These are phyloP conservation scores for Tuber borchii DNA, from an alignment of 495 filamentous ascomycete species.

Conservation along the genomic window DNA sequence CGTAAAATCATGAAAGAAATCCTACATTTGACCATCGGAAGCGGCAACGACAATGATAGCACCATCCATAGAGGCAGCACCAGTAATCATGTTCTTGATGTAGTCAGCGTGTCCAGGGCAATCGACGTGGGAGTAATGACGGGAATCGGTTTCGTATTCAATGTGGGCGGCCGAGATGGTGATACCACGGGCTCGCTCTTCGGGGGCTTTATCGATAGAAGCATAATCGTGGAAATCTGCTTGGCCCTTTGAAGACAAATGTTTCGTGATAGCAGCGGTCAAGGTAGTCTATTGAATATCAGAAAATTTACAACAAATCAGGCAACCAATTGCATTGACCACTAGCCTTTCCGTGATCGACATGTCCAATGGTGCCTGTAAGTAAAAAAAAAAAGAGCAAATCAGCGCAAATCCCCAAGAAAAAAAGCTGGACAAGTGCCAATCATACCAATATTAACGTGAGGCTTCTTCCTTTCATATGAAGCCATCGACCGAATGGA, in stretches of 20 bases:
- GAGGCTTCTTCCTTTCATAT: conserved; percentile 88
- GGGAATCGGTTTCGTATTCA: conserved; percentile 83
- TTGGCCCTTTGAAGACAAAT: conserved; percentile 85
- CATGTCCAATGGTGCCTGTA: conserved; percentile 92
- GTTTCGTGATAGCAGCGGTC: conserved; percentile 96
- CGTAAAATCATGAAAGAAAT: conserved; percentile 7
- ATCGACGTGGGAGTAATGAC: conserved; percentile 99
- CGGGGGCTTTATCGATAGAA: conserved; percentile 95
- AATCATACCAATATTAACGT: conserved; percentile 84
- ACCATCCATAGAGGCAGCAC: conserved; percentile 94
- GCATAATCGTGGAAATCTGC: conserved; percentile 94
- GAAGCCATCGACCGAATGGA: conserved; percentile 46
- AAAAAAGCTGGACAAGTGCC: conserved; percentile 10
- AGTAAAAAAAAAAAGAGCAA: conserved; percentile 5
- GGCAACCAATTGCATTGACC: conserved; percentile 21
- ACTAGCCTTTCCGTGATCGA: conserved; percentile 94
- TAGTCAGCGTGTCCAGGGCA: conserved; percentile 99
- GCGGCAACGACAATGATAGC: conserved; percentile 98
- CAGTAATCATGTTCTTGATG: conserved; percentile 99
- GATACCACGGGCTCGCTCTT: conserved; percentile 99
- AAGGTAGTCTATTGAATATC: conserved; percentile 72
- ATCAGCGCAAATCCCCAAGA: conserved; percentile 20
- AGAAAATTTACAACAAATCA: conserved; percentile 28
- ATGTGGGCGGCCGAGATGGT: conserved; percentile 98
- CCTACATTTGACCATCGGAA: conserved; percentile 93